Evolutionary conservation across 2,329 filamentous ascomycete genomes (phyloP), one percentile per base, ranked within the genome.

Genomic region (Penicillium nordicum): DNA sequence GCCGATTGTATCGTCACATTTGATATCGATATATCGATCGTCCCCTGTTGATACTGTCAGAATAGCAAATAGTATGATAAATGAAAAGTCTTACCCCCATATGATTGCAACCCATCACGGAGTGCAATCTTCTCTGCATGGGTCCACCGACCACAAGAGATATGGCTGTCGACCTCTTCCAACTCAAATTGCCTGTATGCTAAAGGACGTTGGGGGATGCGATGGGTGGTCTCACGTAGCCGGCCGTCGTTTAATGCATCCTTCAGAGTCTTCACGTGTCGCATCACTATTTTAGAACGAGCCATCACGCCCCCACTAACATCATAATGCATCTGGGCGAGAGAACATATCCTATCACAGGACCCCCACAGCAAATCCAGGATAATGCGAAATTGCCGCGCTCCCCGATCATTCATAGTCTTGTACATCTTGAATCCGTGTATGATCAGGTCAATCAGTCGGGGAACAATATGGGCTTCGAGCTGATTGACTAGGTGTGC

Each of bases 381-480:
- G 1, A 27, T 36, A 4, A 43, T 41, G 43, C 54, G 18, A 10
- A 60, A 36, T 29, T 63, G 54, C 7, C 32, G 42, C 18, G 34
- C 23, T 18, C 40, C 58, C 23, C 41, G n/a, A 12, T 50, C 21
- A 10, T 56, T 40, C 12, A 45, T n/a, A 11, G 12, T 51, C 21
- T 32, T 58, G 38, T 55, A 58, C 3, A 47, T 18, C 27, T 38
- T 45, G 54, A 64, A 66, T 23, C 51, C 56, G n/a, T 51, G 44
- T 11, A 52, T 41, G 2, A 57, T n/a, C 21, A 63, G 30, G 10
- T 53, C 55, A 29, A 61, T 55, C 10, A 64, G 30, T 11, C 46
- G 51, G 11, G 61, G 52, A 14, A 62, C 23, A 9, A 64, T 37
- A 34, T 65, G 47, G 6, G 58, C 62, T 47, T 65, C 60, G 27